A percentile compares a stretch with the other conserved stretches of the same genome.
Evolutionary conservation across 2,329 filamentous ascomycete species (phyloP).

Genomic region (Epichloe hybrida): DNA sequence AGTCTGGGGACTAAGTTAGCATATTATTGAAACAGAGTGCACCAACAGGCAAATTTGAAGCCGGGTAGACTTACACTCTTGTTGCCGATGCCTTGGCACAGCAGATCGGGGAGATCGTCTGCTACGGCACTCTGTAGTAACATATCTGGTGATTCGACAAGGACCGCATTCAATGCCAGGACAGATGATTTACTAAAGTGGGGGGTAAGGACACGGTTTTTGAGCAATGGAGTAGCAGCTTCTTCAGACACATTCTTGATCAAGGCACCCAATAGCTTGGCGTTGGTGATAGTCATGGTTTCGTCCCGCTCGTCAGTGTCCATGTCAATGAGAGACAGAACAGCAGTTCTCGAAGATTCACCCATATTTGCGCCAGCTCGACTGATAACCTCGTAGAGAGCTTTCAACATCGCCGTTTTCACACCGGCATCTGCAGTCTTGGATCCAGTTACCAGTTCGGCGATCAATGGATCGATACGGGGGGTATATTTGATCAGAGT

Average conservation of each 20-base stretch:
- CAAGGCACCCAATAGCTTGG: slow-evolving; percentile 76
- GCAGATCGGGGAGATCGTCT: slow-evolving; percentile 61
- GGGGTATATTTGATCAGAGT: slow-evolving; percentile 93
- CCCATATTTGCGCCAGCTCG: slow-evolving; percentile 94
- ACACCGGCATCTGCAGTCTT: slow-evolving; percentile 79
- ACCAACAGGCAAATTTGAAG: slow-evolving; percentile 8
- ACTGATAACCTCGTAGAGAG: slow-evolving; percentile 88
- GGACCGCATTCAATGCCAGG: slow-evolving; percentile 75
- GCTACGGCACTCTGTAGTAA: slow-evolving; percentile 52
- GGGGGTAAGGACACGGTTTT: slow-evolving; percentile 64
- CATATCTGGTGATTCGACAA: slow-evolving; percentile 63
- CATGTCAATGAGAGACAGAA: slow-evolving; percentile 77
- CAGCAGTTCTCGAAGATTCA: slow-evolving; percentile 72
- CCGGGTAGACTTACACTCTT: slow-evolving; percentile 47
- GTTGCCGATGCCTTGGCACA: slow-evolving; percentile 66
- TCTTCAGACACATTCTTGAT: slow-evolving; percentile 74
- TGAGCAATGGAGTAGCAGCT: slow-evolving; percentile 43
- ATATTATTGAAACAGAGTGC: neutral
- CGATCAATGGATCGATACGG: slow-evolving; percentile 84
- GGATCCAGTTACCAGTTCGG: slow-evolving; percentile 86
- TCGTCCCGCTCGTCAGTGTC: slow-evolving; percentile 64
- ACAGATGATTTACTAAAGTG: slow-evolving; percentile 68
- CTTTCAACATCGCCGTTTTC: slow-evolving; percentile 91
- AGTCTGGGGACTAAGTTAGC: slow-evolving; percentile 32
- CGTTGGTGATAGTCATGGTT: slow-evolving; percentile 77